phyloP scores from a whole-genome alignment of 2,329 filamentous ascomycete genomes.

The Spiromastix sp. region DNA sequence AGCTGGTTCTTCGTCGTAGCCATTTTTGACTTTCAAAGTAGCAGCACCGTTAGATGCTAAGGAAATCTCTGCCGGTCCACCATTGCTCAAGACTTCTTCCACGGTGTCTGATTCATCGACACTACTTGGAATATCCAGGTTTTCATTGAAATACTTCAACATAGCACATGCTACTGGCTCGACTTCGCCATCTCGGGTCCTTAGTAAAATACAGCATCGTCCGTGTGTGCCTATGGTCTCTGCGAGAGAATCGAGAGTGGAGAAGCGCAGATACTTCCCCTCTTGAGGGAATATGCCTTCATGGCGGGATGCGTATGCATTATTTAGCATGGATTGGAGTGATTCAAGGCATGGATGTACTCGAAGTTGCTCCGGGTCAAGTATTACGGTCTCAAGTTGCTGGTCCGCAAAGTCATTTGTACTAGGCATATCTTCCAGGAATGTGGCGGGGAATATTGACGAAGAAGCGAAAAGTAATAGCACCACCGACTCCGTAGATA shows the following conservation, averaged over 20 bases:
- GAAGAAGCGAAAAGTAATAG: too few relatives aligned
- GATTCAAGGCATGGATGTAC: background rate
- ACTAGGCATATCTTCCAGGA: too few relatives aligned
- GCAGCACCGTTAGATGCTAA: too few relatives aligned
- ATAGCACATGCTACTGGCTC: constrained; percentile 2
- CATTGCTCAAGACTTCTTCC: too few relatives aligned
- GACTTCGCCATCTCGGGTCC: background rate
- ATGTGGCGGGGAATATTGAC: background rate
- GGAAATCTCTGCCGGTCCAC: too few relatives aligned
- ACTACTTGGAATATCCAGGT: too few relatives aligned
- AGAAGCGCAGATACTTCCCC: constrained; percentile 1
- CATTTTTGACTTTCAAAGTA: too few relatives aligned
- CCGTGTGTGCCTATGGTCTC: background rate
- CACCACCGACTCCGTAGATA: too few relatives aligned
- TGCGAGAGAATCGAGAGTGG: background rate
- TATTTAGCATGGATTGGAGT: constrained; percentile 3
- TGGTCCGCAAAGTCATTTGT: too few relatives aligned
- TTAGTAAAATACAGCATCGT: constrained; percentile 2
- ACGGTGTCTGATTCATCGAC: too few relatives aligned
- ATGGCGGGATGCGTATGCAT: background rate
- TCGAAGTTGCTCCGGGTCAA: constrained; percentile 1
- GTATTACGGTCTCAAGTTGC: background rate
- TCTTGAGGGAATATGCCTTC: background rate
- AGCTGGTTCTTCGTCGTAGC: background rate
- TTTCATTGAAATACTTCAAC: background rate